A percentile compares a stretch with the other conserved stretches of the same genome.
These are phyloP conservation scores for Pythium biforme DNA, from an alignment of 352 stramenopile species.

Conservation along the genomic window DNA sequence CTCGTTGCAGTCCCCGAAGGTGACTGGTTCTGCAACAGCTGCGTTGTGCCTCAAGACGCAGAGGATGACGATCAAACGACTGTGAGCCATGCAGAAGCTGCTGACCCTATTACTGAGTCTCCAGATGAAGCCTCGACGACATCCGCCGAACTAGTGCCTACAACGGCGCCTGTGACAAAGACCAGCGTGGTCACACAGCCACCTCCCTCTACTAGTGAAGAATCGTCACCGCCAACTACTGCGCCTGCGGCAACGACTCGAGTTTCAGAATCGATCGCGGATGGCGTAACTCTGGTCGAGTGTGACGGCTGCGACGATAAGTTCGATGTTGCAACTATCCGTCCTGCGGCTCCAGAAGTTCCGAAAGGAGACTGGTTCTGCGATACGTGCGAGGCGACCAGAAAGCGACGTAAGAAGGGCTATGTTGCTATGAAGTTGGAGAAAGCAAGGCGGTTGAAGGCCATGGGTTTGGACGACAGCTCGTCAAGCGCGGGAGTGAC, in stretches of 20 bases:
- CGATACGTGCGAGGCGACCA: slow-evolving; percentile 19
- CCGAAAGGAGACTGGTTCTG: slow-evolving; percentile 53
- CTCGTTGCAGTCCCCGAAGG: slow-evolving; percentile 40
- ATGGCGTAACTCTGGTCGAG: slow-evolving; percentile 47
- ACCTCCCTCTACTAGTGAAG: not conserved
- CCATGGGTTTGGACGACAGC: slow-evolving; percentile 1
- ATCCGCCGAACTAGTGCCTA: not conserved
- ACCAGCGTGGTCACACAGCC: not conserved
- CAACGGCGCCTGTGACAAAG: not conserved
- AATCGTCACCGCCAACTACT: not conserved
- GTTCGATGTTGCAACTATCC: slow-evolving; percentile 49
- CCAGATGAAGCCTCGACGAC: not conserved
- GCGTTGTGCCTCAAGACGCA: not conserved
- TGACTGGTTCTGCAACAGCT: slow-evolving; percentile 44
- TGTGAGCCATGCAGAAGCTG: not conserved
- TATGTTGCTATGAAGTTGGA: slow-evolving; percentile 28
- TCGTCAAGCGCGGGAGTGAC: not conserved
- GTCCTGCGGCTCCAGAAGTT: slow-evolving; percentile 42
- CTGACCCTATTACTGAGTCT: not conserved
- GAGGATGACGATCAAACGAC: not conserved
- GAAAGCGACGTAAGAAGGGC: slow-evolving; percentile 27
- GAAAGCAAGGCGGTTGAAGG: slow-evolving; percentile 19
- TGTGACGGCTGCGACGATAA: slow-evolving; percentile 73
- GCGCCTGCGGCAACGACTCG: not conserved
- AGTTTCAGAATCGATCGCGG: not conserved